Evolutionary conservation across 129 eudicot genomes (phyloP).

Genomic region (Artemisia tridentata): DNA sequence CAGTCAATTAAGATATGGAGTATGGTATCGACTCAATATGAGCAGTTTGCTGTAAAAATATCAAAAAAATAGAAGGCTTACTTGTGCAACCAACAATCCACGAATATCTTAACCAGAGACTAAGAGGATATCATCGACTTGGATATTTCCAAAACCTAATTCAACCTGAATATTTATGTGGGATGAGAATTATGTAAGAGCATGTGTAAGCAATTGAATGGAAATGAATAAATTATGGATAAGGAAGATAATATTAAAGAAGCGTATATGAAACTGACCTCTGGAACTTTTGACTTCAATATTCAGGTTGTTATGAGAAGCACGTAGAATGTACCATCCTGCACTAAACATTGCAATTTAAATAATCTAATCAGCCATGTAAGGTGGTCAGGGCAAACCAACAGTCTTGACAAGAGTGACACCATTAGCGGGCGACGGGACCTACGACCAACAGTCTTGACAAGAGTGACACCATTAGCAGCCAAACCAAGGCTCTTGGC

Average conservation of each 20-base stretch:
- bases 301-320: slow-evolving; percentile 68
- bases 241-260: slow-evolving; percentile 8
- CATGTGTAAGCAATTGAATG: slow-evolving; percentile 8
- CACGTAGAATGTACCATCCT: slow-evolving; percentile 77
- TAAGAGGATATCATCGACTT: slow-evolving; percentile 72
- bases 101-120: slow-evolving; percentile 85
- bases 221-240: neutral
- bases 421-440: slow-evolving; percentile 47
- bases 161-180: slow-evolving; percentile 57
- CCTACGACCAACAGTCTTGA: too few relatives aligned
- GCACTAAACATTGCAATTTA: slow-evolving; percentile 20
- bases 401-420: slow-evolving; percentile 60
- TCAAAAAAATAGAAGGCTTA: too few relatives aligned
- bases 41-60: too few relatives aligned
- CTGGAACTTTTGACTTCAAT: slow-evolving; percentile 74
- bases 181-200: neutral
- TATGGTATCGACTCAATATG: too few relatives aligned
- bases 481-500: too few relatives aligned
- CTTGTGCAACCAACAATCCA: slow-evolving; percentile 94
- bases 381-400: too few relatives aligned
- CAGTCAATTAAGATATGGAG: too few relatives aligned
- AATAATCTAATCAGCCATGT: neutral
- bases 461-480: too few relatives aligned
- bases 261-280: slow-evolving; percentile 42
- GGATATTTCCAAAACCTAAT: slow-evolving; percentile 73